Evolutionary conservation across 2,329 filamentous ascomycete species (phyloP).

Genomic region (Ilyonectria sp.): DNA sequence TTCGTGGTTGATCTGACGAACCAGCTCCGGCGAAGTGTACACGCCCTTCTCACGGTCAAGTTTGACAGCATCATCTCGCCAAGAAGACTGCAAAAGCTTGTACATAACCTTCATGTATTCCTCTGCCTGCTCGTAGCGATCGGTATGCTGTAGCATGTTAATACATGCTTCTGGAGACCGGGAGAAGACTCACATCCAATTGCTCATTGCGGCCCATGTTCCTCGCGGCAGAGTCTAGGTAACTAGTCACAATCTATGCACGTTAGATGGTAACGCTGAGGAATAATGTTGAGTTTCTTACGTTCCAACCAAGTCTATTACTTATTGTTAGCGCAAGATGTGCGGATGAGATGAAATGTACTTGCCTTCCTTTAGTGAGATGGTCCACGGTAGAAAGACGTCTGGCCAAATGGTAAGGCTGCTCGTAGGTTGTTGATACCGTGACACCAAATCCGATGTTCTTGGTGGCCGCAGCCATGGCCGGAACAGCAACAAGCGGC

Average conservation of each 20-base stretch:
- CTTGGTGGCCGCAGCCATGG: conserved; percentile 79
- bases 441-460: conserved; percentile 80
- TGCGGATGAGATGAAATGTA: neutral
- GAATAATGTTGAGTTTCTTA: conserved; percentile 44
- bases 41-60: conserved; percentile 71
- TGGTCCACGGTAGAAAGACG: conserved; percentile 78
- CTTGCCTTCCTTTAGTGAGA: conserved; percentile 72
- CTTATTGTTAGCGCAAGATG: neutral
- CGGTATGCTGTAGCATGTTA: conserved; percentile 67
- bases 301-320: conserved; percentile 68
- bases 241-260: conserved; percentile 75
- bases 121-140: conserved; percentile 74
- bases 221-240: conserved; percentile 77
- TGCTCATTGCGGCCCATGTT: conserved; percentile 75
- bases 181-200: conserved; percentile 42
- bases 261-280: conserved; percentile 47
- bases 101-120: conserved; percentile 77
- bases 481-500: conserved; percentile 74
- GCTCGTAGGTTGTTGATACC: conserved; percentile 79
- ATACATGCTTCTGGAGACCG: neutral
- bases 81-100: conserved; percentile 78
- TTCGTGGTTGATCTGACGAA: conserved; percentile 76
- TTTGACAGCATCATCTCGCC: conserved; percentile 76
- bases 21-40: conserved; percentile 67
- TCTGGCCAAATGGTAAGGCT: conserved; percentile 78